Percentiles rank a stretch among this genome's conserved stretches.
phyloP scores from a whole-genome alignment of 805 yeast species.

The Kazachstania martiniae region DNA sequence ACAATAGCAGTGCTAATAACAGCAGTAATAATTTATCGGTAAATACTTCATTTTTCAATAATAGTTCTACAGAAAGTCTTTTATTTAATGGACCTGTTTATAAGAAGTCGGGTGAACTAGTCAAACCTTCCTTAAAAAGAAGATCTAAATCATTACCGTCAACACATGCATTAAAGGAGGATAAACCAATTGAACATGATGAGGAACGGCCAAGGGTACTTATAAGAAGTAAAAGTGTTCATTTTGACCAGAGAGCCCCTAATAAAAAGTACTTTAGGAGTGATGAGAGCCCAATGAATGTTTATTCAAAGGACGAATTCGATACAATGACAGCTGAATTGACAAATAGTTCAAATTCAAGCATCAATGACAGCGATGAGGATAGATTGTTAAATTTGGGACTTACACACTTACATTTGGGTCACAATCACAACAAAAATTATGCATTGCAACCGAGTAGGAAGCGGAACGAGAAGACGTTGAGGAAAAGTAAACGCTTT shows the following conservation, averaged over 20 bases:
- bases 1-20: background rate
- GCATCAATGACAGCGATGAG: background rate
- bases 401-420: too few species aligned
- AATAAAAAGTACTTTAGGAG: constrained; percentile 68
- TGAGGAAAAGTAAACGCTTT: background rate
- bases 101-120: constrained; percentile 82
- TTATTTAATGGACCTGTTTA: constrained; percentile 35
- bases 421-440: too few species aligned
- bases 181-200: background rate
- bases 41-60: constrained; percentile 1
- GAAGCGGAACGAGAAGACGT: constrained; percentile 3
- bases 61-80: constrained; percentile 8
- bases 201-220: constrained; percentile 26
- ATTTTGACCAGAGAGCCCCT: constrained; percentile 62
- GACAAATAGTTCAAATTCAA: constrained; percentile 12
- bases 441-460: constrained; percentile 7
- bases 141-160: constrained; percentile 36
- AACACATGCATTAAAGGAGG: constrained; percentile 4
- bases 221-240: constrained; percentile 62
- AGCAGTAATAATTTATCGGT: background rate
- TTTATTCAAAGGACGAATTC: constrained; percentile 31
- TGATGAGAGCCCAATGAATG: constrained; percentile 72
- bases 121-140: constrained; percentile 27
- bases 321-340: too few species aligned
- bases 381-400: too few species aligned